Base-by-base conservation (phyloP, 106 monocot genomes). In the Phalaenopsis equestris region DNA sequence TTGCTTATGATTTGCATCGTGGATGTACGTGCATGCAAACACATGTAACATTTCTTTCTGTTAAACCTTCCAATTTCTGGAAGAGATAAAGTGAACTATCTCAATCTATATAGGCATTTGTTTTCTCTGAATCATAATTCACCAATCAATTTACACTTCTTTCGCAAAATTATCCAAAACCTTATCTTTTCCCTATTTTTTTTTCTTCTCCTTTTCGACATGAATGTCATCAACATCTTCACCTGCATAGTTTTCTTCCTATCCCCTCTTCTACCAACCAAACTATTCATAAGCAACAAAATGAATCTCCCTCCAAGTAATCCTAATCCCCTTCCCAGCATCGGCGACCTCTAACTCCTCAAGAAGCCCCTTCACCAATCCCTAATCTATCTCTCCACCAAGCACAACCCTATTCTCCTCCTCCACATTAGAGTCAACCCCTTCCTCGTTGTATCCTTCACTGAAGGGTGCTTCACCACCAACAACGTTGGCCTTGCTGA, bases 401-500 rank as follows among this genome's bases (percentile, higher is more conserved):
- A 5, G 49, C 49, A 77, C 70, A 82, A 84, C 80, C 85, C 82
- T 0, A 6, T 88, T 55, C 65, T 88, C 75, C 61, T 75, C 78
- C 83, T 85, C 64, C 88, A 80, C 67, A 85, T 88, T 47, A 83
- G 88, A 11, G 78, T 67, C 42, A 85, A 77, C 55, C 67, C 80
- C 23, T 80, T 83, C 17, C 85, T 88, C 77, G 6, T 82, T 41
- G 65, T 85, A 61, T 85, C 85, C 64, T 85, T 85, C 39, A n/a
- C 88, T 30, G 80, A 85, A n/a, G 88, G 83, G 15, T 85, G 85
- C 79, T 83, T 88, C 80, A 77, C 80, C 57, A 79, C 12, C 18
- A 83, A 85, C 8, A 85, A 88, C 24, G 4, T 85, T 42, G 48
- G 77, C 75, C 81, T 88, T 55, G 88, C 85, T n/a, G 83, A 81